Base-by-base conservation (phyloP, 805 yeast species). In the Tetrapisispora phaffii region DNA sequence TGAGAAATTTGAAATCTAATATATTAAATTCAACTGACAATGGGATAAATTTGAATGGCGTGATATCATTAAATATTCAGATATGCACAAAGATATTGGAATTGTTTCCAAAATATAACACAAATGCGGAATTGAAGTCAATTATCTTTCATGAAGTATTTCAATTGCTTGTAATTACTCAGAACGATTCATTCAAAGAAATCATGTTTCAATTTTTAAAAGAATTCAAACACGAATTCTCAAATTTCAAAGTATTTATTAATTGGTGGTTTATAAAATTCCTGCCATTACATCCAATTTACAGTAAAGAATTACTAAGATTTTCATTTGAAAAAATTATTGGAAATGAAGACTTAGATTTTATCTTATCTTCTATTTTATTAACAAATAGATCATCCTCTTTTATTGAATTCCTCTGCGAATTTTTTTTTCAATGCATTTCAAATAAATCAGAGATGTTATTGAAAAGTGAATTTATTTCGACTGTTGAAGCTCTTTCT, bases 211-310 rank as follows among this genome's bases (percentile, higher is more conserved):
- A 80, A 47, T 66, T 90, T 39, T 68, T 90, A 48, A 95, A 87
- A 50, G 82, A 82, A 57, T 69, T 89, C 29, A 87, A 97, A 64
- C 84, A 82, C 39, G 70, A 82, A 52, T 87, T 96, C 0, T 78
- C 90, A 1, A 77, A 83, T 8, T 87, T 95, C 0, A 86, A 93
- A 35, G 87, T 85, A 57, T 96, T 87, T 68, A 95, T 90, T 21
- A 79, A 83, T 22, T 77, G 93, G 76, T 90, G 97, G 97, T 73
- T 93, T 52, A 80, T 88, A 21, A 85, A 85, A 60, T 85, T 94
- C 1, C 79, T 38, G 3, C n/a, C 16, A 26, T n/a, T 16, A 10
- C 7, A 38, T 38, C 82, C 33, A 97, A 90, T 60, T 83, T 82
- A 17, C 19, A n/a, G 15, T 16, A 16, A 12, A 19, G 7, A 10